Evolutionary conservation across 176 grass and related monocot genomes (phyloP).

Genomic region (Hordeum marinum): DNA sequence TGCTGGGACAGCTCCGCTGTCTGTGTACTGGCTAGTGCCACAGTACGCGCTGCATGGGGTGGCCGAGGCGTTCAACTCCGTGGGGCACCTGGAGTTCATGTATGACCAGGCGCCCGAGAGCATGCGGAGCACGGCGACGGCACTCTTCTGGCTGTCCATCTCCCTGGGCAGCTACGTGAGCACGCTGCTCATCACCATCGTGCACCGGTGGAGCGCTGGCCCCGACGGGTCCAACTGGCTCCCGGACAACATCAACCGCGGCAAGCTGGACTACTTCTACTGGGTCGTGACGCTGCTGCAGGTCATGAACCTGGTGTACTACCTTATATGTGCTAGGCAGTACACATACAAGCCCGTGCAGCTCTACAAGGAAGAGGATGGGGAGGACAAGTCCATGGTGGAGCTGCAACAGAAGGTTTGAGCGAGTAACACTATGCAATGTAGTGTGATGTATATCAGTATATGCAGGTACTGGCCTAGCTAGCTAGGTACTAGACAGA

Average conservation of each 20-base stretch:
- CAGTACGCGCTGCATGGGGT: slow-evolving; percentile 72
- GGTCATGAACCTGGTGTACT: slow-evolving; percentile 67
- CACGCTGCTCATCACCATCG: slow-evolving; percentile 50
- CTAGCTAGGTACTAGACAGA: not conserved
- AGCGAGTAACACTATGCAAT: slow-evolving; percentile 1
- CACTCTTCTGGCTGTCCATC: slow-evolving; percentile 77
- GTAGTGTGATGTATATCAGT: not conserved
- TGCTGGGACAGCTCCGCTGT: slow-evolving; percentile 39
- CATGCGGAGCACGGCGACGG: slow-evolving; percentile 73
- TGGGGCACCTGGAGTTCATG: slow-evolving; percentile 90
- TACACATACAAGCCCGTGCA: slow-evolving; percentile 67
- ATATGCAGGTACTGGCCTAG: slow-evolving; percentile 11
- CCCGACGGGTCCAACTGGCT: slow-evolving; percentile 63
- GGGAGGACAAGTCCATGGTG: slow-evolving; percentile 2
- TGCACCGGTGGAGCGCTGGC: slow-evolving; percentile 57
- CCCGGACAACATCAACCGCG: slow-evolving; percentile 65
- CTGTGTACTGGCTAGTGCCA: slow-evolving; percentile 71
- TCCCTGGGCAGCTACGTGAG: slow-evolving; percentile 73
- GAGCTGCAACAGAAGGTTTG: slow-evolving; percentile 42
- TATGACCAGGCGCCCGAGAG: slow-evolving; percentile 88
- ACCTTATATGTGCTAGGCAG: slow-evolving; percentile 46
- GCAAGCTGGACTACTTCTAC: slow-evolving; percentile 76
- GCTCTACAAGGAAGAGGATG: slow-evolving; percentile 13
- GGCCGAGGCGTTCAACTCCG: slow-evolving; percentile 62
- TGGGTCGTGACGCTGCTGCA: slow-evolving; percentile 63